These are phyloP conservation scores for Termitomyces sp. DNA, from an alignment of 768 basidiomycete species.

Conservation along the genomic window DNA sequence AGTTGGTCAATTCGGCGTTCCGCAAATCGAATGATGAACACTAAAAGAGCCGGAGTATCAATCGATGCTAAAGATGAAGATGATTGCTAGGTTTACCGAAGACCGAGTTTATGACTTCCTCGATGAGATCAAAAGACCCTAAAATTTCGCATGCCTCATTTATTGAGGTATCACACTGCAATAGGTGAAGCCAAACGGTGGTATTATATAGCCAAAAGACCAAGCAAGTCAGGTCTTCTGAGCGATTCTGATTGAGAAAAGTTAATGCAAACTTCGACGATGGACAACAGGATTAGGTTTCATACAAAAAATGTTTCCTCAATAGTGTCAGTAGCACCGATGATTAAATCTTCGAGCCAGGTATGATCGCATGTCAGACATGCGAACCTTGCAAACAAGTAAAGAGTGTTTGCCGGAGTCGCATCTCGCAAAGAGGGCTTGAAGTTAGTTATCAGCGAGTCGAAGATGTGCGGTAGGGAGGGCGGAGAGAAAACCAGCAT, in stretches of 20 bases:
- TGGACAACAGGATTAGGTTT: conserved; percentile 8
- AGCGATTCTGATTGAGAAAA: conserved; percentile 51
- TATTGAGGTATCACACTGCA: conserved; percentile 81
- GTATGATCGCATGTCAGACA: conserved; percentile 83
- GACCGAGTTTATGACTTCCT: conserved; percentile 91
- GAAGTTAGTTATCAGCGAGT: conserved; percentile 77
- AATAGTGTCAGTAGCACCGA: conserved; percentile 87
- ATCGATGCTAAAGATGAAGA: neutral
- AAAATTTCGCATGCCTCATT: conserved; percentile 79
- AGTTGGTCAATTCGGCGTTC: conserved; percentile 87
- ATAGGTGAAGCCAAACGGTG: conserved; percentile 85
- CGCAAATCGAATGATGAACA: conserved; percentile 91
- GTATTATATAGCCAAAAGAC: conserved; percentile 96
- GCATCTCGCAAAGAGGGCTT: conserved; percentile 67
- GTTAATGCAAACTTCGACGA: conserved; percentile 8
- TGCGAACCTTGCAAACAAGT: conserved; percentile 92
- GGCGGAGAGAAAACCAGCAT: conserved; percentile 94
- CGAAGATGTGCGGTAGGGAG: conserved; percentile 72
- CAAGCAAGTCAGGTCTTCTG: conserved; percentile 82
- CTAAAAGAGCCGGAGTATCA: conserved; percentile 37
- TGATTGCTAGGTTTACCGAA: conserved; percentile 57
- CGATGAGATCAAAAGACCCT: conserved; percentile 80
- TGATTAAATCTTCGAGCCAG: conserved; percentile 90
- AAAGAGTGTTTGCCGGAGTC: conserved; percentile 88
- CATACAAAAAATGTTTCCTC: conserved; percentile 92